Evolutionary conservation across 371 early-diverging fungal species (phyloP).

Genomic region (Fennellomyces sp.): DNA sequence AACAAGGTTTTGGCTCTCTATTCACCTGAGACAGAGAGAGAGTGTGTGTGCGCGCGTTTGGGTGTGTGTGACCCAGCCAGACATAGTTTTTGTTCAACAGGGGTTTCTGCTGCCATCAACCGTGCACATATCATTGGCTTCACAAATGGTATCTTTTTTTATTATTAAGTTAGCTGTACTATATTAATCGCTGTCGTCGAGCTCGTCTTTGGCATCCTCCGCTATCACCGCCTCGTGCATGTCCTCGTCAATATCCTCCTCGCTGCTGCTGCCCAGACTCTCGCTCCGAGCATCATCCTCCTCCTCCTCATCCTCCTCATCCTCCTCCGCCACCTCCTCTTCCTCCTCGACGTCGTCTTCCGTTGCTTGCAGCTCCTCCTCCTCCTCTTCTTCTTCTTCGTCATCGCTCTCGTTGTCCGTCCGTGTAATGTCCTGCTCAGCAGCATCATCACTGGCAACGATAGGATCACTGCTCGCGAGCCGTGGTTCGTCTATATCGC

Average conservation of each 20-base stretch:
- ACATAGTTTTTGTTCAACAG: no score
- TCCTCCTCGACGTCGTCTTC: constrained; percentile 12
- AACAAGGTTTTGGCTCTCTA: no score
- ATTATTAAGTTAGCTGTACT: no score
- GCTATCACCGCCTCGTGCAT: constrained; percentile 1
- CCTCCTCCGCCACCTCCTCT: constrained; percentile 7
- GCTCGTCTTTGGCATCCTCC: constrained; percentile 17
- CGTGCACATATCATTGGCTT: no score
- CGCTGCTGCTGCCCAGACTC: constrained; percentile 7
- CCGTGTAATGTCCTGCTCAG: constrained; percentile 9
- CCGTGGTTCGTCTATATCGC: neutral
- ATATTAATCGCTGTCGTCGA: constrained; percentile 19
- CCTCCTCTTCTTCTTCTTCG: constrained; percentile 7
- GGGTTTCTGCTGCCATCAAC: no score
- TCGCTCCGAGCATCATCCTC: constrained; percentile 11
- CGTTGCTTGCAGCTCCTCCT: neutral
- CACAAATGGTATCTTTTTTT: no score
- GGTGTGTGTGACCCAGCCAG: no score
- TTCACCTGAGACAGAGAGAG: no score
- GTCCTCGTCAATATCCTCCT: constrained; percentile 11
- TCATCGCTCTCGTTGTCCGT: constrained; percentile 11
- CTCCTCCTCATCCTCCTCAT: constrained; percentile 5
- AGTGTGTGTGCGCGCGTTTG: no score
- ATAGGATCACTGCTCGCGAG: neutral
- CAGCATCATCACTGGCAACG: constrained; percentile 2